Evolutionary conservation across 2,329 filamentous ascomycete genomes (phyloP).

Genomic region (Aspergillus puulaauensis): DNA sequence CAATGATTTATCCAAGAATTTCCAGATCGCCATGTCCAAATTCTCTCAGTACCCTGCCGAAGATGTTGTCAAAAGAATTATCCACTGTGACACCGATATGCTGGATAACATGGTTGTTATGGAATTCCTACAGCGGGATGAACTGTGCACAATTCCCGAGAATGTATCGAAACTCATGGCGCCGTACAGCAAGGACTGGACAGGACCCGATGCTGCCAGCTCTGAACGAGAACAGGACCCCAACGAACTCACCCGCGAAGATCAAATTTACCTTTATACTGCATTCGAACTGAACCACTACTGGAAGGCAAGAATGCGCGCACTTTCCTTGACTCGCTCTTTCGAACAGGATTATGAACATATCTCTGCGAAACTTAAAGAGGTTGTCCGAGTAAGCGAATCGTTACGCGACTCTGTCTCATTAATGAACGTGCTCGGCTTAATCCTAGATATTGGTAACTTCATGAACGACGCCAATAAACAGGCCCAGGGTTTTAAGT

Average conservation of each 20-base stretch:
- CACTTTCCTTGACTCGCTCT: constrained; percentile 76
- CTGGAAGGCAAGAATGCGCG: constrained; percentile 97
- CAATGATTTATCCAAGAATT: constrained; percentile 82
- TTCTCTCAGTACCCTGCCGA: constrained; percentile 83
- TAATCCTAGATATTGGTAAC: constrained; percentile 97
- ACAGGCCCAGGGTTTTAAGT: constrained; percentile 95
- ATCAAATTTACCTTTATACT: constrained; percentile 92
- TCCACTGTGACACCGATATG: constrained; percentile 88
- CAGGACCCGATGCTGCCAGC: constrained; percentile 75
- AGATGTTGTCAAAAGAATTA: constrained; percentile 86
- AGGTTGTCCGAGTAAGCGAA: constrained; percentile 85
- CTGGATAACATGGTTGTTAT: constrained; percentile 89
- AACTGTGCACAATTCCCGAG: constrained; percentile 88
- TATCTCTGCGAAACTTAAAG: constrained; percentile 77
- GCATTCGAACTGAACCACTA: constrained; percentile 95
- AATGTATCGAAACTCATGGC: constrained; percentile 89
- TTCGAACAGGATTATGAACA: constrained; percentile 91
- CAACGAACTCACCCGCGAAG: constrained; percentile 82
- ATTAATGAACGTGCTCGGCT: constrained; percentile 90
- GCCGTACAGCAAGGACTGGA: constrained; percentile 96
- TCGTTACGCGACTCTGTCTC: constrained; percentile 86
- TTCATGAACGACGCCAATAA: constrained; percentile 99
- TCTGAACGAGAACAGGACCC: constrained; percentile 84
- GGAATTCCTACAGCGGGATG: constrained; percentile 93
- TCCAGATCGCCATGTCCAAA: constrained; percentile 91